phyloP scores from a whole-genome alignment of 1,284 basidiomycete species.

The Athelia sp. region DNA sequence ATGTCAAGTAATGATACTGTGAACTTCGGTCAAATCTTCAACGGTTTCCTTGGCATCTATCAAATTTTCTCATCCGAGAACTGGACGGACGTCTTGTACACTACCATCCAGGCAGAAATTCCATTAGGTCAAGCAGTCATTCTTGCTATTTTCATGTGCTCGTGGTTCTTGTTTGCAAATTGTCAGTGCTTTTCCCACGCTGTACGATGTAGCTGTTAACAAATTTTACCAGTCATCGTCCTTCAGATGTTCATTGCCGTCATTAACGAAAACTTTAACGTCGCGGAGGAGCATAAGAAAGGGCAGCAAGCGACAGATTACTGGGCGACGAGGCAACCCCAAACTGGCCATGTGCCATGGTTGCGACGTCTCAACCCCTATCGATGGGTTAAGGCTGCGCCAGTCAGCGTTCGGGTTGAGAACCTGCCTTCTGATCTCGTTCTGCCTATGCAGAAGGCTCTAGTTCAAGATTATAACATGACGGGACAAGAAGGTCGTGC shows the following conservation, averaged over 20 bases:
- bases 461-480: conserved; percentile 59
- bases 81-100: conserved; percentile 86
- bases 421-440: conserved; percentile 69
- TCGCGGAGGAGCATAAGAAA: conserved; percentile 90
- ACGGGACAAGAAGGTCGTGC: conserved; percentile 29
- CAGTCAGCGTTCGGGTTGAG: conserved; percentile 70
- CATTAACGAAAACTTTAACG: conserved; percentile 95
- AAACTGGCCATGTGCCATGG: conserved; percentile 61
- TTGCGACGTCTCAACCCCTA: conserved; percentile 85
- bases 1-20: conserved; percentile 51
- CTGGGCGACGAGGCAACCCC: conserved; percentile 52
- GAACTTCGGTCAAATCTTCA: conserved; percentile 89
- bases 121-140: conserved; percentile 71
- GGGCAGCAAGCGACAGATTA: conserved; percentile 75
- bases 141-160: conserved; percentile 71
- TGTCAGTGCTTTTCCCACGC: too few relatives aligned
- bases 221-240: conserved; percentile 75
- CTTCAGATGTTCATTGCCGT: conserved; percentile 98
- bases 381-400: conserved; percentile 69
- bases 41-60: conserved; percentile 87
- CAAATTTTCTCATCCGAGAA: conserved; percentile 94
- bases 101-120: conserved; percentile 59
- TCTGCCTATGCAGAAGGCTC: conserved; percentile 70
- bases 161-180: conserved; percentile 93
- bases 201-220: too few relatives aligned